Evolutionary conservation across 257 asterid genomes (phyloP).

Genomic region (Salvia splendens): DNA sequence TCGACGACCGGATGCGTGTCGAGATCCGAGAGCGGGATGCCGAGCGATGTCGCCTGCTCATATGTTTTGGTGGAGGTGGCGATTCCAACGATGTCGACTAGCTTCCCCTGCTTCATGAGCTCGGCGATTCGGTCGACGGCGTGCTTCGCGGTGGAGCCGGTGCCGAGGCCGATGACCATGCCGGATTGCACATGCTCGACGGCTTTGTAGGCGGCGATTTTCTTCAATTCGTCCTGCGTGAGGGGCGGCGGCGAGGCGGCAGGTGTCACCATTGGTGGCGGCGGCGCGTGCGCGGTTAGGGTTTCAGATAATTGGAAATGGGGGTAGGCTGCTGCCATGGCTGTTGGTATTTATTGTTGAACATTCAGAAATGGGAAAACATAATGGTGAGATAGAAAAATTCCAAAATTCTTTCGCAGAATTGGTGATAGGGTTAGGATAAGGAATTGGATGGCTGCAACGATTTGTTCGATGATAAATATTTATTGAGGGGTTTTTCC

Average conservation of each 20-base stretch:
- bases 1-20: slow-evolving; percentile 58
- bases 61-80: slow-evolving; percentile 53
- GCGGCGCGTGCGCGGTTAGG: slow-evolving; percentile 16
- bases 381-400: neutral
- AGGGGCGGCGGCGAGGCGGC: slow-evolving; percentile 33
- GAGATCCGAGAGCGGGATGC: slow-evolving; percentile 66
- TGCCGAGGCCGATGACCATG: slow-evolving; percentile 65
- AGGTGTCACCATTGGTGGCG: slow-evolving; percentile 42
- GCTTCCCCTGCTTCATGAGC: slow-evolving; percentile 45
- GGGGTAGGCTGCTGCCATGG: slow-evolving; percentile 58
- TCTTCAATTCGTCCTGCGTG: slow-evolving; percentile 59
- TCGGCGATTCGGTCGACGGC: slow-evolving; percentile 63
- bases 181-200: slow-evolving; percentile 64
- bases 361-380: neutral
- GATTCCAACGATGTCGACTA: slow-evolving; percentile 49
- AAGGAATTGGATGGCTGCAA: slow-evolving; percentile 37
- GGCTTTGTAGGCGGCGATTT: slow-evolving; percentile 65
- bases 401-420: neutral
- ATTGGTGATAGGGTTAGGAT: slow-evolving; percentile 21
- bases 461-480: neutral
- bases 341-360: slow-evolving; percentile 15
- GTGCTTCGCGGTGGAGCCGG: slow-evolving; percentile 69
- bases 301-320: slow-evolving; percentile 36
- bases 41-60: slow-evolving; percentile 57
- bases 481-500: neutral